Evolutionary conservation across 1,284 basidiomycete genomes (phyloP).

Genomic region (Mycosarcoma mackinlayi): DNA sequence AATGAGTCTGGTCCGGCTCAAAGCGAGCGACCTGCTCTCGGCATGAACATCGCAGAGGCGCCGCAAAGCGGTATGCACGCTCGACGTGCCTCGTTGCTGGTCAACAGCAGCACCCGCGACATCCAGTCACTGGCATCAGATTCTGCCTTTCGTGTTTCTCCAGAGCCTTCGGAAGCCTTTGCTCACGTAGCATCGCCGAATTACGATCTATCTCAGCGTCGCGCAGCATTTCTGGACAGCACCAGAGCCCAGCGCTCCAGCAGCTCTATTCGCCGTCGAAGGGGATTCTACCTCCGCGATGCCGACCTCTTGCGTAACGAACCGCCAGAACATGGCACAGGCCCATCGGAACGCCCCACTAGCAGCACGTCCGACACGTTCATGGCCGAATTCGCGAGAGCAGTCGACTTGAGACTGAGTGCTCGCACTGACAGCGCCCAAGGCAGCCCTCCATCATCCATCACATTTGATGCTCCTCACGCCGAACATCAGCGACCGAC

Average conservation of each 20-base stretch:
- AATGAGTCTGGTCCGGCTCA: background rate
- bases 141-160: conserved; percentile 10
- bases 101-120: conserved; percentile 36
- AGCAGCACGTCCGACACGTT: conserved; percentile 21
- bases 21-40: background rate
- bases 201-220: conserved; percentile 5
- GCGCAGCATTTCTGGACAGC: conserved; percentile 5
- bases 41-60: background rate
- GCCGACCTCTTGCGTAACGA: conserved; percentile 10
- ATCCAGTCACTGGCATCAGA: background rate
- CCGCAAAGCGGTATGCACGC: background rate
- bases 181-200: background rate
- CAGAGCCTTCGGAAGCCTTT: conserved; percentile 9
- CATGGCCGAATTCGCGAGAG: conserved; percentile 29
- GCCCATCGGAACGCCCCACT: background rate
- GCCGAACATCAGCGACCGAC: background rate
- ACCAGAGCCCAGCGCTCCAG: conserved; percentile 14
- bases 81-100: conserved; percentile 27
- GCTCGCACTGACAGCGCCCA: conserved; percentile 10
- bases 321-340: background rate
- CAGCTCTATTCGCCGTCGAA: conserved; percentile 21
- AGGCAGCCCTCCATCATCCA: background rate
- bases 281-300: conserved; percentile 28
- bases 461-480: background rate
- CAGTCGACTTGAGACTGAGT: conserved; percentile 29